Base-by-base conservation (phyloP, 1,139 yeast genomes). In the Suhomyces guaymorum region DNA sequence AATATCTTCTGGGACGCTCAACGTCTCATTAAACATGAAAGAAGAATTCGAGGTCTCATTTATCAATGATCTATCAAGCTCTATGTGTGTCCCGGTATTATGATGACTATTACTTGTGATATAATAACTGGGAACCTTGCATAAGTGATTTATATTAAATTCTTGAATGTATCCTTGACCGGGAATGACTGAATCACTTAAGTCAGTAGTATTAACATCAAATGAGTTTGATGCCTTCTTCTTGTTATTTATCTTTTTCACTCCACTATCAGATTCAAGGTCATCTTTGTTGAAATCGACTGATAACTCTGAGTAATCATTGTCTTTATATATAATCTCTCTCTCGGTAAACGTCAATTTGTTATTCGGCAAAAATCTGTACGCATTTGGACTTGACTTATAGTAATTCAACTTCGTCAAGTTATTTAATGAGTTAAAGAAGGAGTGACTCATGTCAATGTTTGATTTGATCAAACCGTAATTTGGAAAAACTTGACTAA, bases 81-180 rank as follows among this genome's bases (percentile, higher is more conserved):
- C 34, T 7, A 26, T 28, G 5, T 34, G 23, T 9, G 36, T 27
- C 9, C 15, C 19, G 5, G 32, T 14, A 5, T 35, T 11, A 26
- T 51, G 55, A 15, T 54, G 62, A 19, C 24, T 28, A 26, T 56
- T 57, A 24, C 55, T 60, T 10, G 67, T 59, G 26, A 65, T 54
- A 49, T 64, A 70, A 42, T 70, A 70, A 41, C 63, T 66, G 2
- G 75, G 74, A 8, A 69, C 70, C 42, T 64, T 68, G 49, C 75
- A 68, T 15, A 70, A 43, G 42, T 65, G 67, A 37, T 55, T 61
- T 8, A 70, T 60, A 39, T 60, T 67, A 43, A 70, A 70, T 42
- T 69, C 75, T 26, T 66, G 74, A 26, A 70, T 63, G 32, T 49
- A 65, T 1, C 76, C 76, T 47, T 69, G 73, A 1, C 76, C 76